phyloP scores from a whole-genome alignment of 2,329 filamentous ascomycete genomes.

The Biscogniauxia mediterranea region DNA sequence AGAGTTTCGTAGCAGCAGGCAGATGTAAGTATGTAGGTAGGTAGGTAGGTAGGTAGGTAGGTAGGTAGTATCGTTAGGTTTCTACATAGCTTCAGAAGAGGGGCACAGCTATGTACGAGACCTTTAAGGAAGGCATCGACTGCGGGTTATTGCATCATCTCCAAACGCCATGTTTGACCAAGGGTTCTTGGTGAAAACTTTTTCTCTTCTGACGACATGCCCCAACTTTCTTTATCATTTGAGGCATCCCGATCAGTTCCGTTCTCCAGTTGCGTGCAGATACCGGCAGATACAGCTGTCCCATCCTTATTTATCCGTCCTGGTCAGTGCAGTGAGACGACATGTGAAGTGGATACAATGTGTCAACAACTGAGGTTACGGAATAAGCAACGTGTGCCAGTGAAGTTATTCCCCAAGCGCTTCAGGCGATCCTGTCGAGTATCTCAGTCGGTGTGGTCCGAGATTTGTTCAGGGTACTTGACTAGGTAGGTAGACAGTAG shows the following conservation, averaged over 20 bases:
- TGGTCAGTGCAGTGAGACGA: conserved; percentile 8
- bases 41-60: not conserved
- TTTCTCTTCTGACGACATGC: conserved; percentile 8
- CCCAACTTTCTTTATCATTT: conserved; percentile 13
- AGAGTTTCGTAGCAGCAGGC: not conserved
- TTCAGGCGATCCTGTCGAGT: not conserved
- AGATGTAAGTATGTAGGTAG: too few relatives aligned
- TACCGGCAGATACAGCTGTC: conserved; percentile 22
- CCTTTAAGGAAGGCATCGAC: conserved; percentile 7
- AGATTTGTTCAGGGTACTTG: not conserved
- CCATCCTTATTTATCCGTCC: conserved; percentile 4
- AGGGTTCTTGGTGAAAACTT: conserved; percentile 11
- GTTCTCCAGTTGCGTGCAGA: conserved; percentile 22
- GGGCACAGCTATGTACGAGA: conserved; percentile 5
- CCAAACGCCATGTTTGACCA: conserved; percentile 5
- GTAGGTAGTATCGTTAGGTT: not conserved
- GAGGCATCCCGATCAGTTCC: conserved; percentile 17
- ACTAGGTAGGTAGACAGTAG: too few relatives aligned
- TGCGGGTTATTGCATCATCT: conserved; percentile 20
- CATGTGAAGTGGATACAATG: conserved; percentile 23
- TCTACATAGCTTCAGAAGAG: not conserved
- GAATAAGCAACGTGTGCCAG: not conserved
- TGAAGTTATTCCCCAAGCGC: not conserved
- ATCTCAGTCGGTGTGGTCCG: not conserved
- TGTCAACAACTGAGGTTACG: conserved; percentile 7